Base-by-base conservation (phyloP, 2,329 filamentous ascomycete species). In the Venturiaceae sp. region DNA sequence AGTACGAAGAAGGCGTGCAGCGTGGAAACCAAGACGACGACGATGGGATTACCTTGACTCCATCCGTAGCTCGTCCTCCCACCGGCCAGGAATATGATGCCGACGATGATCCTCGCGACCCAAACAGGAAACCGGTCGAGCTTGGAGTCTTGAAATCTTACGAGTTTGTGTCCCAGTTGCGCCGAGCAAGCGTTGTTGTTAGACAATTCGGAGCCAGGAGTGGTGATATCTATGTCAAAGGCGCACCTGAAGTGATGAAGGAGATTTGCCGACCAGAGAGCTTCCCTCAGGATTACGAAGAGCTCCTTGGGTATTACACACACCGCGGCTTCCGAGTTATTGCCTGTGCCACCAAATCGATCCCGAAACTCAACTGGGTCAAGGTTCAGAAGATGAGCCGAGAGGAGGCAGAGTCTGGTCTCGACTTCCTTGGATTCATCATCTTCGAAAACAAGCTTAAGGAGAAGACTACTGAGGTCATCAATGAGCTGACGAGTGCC, bases 391-490 rank as follows among this genome's bases (percentile, higher is more conserved):
- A 95, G 75, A 92, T 97, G 86, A 88, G 85, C 64, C 86, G 94
- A 32, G 76, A 85, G 39, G 88, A 96, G 57, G 92, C 88, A 8
- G 94, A 99, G 71, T 87, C 83, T 3, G 80, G 85, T 33, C 81
- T 99, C 11, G 84, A 92, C 50, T 97, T 99, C 67, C 81, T 92
- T 36, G 94, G 94, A 5, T 99, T 99, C 74, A 97, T 99, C 68
- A 87, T 99, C 57, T 99, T 99, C 66, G 94, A 99, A 74, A 99
- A 99, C 75, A 99, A 99, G 74, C 77, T 99, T 61, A 99, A 99
- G 71, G 86, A 89, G 1, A 91, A 83, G 21, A 96, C 92, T 0
- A 81, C 88, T 1, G 81, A 80, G 1, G 88, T 96, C 34, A 83
- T 99, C 28, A 81, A 87, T 58, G 92, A 97, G 72, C 80, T 99